Conservation (phyloP, 345 rosid species). For the Lepidium didymum region DNA sequence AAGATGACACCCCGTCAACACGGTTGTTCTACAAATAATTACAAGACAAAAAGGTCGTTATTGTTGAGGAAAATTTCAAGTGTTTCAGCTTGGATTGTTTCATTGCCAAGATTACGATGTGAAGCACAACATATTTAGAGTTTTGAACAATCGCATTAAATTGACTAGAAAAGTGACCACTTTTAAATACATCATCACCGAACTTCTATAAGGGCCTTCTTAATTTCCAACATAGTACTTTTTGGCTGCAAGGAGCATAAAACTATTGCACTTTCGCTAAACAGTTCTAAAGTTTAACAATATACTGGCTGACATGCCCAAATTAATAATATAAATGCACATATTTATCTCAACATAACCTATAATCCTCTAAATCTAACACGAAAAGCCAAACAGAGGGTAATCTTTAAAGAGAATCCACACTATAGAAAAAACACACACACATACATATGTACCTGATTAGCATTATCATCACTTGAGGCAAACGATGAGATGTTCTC, state of each 20-base stretch:
- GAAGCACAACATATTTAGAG: background rate
- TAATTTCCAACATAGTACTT: background rate
- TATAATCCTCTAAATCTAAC: background rate
- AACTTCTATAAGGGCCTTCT: background rate
- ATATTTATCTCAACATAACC: background rate
- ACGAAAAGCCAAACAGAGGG: background rate
- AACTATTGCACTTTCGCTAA: background rate
- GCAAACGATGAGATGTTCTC: conserved; percentile 40
- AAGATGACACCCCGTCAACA: conserved; percentile 47
- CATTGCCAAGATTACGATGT: background rate
- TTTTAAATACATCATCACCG: background rate
- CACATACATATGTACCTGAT: conserved; percentile 35
- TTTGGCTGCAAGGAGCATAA: background rate
- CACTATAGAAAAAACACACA: background rate
- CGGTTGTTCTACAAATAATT: conserved; percentile 33
- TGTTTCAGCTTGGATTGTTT: background rate
- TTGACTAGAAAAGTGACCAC: background rate
- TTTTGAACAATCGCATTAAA: background rate
- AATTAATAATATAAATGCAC: background rate
- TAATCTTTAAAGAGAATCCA: background rate
- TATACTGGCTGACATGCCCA: background rate
- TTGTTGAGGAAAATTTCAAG: background rate
- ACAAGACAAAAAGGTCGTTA: background rate
- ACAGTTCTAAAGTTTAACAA: background rate
- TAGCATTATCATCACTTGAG: conserved; percentile 42